phyloP scores from a whole-genome alignment of 345 rosid genomes.

The Lepidium aucheri region DNA sequence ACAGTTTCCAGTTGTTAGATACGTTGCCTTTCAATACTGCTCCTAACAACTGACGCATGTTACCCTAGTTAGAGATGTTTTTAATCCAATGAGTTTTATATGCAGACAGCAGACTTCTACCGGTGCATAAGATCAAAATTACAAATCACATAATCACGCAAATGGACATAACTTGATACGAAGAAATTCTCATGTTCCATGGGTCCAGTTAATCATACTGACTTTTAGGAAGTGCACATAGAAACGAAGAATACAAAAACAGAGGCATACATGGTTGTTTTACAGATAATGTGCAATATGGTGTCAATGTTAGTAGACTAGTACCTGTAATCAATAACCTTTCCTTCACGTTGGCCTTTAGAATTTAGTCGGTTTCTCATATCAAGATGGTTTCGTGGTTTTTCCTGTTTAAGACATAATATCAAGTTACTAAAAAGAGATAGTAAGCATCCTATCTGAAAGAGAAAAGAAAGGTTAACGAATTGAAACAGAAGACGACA shows the following conservation, averaged over 20 bases:
- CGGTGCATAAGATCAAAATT: too few species aligned
- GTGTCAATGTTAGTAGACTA: not conserved
- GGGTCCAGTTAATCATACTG: not conserved
- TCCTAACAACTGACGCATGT: too few species aligned
- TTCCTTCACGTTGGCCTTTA: constrained; percentile 86
- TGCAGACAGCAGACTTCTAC: too few species aligned
- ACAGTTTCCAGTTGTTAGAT: too few species aligned
- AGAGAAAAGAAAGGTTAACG: not conserved
- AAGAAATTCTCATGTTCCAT: not conserved
- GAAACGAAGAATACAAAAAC: not conserved
- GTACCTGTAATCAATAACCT: constrained; percentile 88
- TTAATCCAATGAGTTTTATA: too few species aligned
- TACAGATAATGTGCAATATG: not conserved
- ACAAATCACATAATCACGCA: too few species aligned
- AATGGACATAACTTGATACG: too few species aligned
- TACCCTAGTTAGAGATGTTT: too few species aligned
- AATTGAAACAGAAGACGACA: not conserved
- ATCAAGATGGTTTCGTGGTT: constrained; percentile 91
- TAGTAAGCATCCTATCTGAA: not conserved
- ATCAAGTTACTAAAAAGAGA: not conserved
- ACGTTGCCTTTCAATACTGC: too few species aligned
- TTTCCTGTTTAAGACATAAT: constrained; percentile 43
- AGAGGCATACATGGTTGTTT: not conserved
- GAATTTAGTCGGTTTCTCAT: constrained; percentile 86
- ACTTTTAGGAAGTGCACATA: not conserved